Evolutionary conservation across 805 yeast genomes (phyloP), one percentile per base, ranked within the genome.

Genomic region (Metschnikowia cubensis): DNA sequence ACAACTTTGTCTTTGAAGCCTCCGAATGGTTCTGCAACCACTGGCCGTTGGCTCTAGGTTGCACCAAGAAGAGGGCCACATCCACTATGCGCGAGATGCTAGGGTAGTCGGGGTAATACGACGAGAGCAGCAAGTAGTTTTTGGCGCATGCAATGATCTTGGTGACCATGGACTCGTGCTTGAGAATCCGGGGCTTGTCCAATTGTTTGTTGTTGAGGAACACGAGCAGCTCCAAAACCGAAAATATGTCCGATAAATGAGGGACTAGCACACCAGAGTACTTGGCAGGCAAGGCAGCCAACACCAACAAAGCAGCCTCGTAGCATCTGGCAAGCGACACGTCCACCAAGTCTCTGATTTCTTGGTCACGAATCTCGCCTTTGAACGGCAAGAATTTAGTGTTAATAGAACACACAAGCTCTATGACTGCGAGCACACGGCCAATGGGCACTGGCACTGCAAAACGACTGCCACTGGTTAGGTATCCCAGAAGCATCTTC

Each of bases 371-470:
- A 50, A 85, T 75, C 53, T 84, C 89, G 43, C 77, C 73, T 56
- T 77, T 80, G 60, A 84, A 73, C 1, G 82, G 74, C 35, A 83
- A 66, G 53, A 80, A 81, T 47, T 74, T 79, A 13, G 77, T 66
- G 55, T 83, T 81, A 50, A 88, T 65, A 15, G 83, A 74, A 50
- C 80, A 65, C 14, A 84, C 59, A 11, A 83, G 67, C 58, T 85
- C 89, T 20, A 75, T 69, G 44, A 84, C 52, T 7, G 71, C 62
- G 4, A 85, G 60, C 2, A 85, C 61, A 41, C 68, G 59, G 1
- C 92, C 91, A 13, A 88, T 54, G 2, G 95, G 94, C 6, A 87
- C 74, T 53, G 75, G 71, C 7, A 83, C 75, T 11, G 82, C 70
- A 57, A 71, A 75, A 37, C 78, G 80, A 1, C 89, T 82, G 22